Base-by-base conservation (phyloP, 1,139 yeast genomes). In the Tardiomyces depauwii region DNA sequence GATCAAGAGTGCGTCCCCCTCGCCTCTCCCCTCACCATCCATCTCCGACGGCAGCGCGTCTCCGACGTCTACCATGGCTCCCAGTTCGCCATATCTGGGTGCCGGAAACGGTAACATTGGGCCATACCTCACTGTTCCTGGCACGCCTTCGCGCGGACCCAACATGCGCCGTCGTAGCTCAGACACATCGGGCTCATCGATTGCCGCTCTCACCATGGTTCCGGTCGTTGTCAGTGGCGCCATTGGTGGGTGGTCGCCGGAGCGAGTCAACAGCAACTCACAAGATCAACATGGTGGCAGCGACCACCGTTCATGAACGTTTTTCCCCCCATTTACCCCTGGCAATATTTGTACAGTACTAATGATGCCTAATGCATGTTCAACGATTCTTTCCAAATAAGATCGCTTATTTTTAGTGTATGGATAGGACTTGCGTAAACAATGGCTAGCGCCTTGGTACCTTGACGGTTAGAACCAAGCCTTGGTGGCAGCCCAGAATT, bases 211-310 rank as follows among this genome's bases (percentile, higher is more conserved):
- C 49, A 65, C 74, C 1, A 70, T 74, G 72, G 76, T 73, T 2
- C 78, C 78, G 0, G 70, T 74, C 6, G 65, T 73, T 45, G 76
- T 74, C 12, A 76, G 77, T 18, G 78, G 78, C 32, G 78, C 78
- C 3, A 70, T 74, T 40, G 78, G 77, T 14, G 78, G 36, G 5
- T 30, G 36, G 36, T 30, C 36, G 36, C 36, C 36, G 4, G 36
- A 30, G 10, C 36, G 5, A 3, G 11, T 30, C 16, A 14, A 5
- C 36, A 5, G 10, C n/a, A 14, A 12, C 11, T n/a, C n/a, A n/a
- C n/a, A n/a, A n/a, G 16, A 30, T 4, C 16, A 30, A 14, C 10
- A 14, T 4, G n/a, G 5, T 5, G 16, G 16, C 5, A 10, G 36
- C 3, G 36, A 30, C 10, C 10, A 30, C 16, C 5, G 36, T 4